These are phyloP conservation scores for Pterocarpus macrocarpus DNA, from an alignment of 306 rosid genomes.

Conservation along the genomic window DNA sequence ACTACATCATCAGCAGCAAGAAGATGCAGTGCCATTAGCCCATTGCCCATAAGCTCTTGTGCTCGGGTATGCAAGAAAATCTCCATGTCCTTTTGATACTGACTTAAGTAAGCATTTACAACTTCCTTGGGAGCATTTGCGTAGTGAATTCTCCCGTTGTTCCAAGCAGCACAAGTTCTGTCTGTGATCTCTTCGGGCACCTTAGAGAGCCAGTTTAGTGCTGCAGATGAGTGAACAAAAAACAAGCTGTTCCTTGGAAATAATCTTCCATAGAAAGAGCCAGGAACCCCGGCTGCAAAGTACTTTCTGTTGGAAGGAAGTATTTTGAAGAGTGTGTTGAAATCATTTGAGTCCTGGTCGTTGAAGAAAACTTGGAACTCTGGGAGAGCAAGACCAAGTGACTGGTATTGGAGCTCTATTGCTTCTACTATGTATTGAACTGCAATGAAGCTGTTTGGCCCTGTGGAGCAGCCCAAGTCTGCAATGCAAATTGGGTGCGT, in stretches of 20 bases:
- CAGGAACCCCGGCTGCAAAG: slow-evolving; percentile 49
- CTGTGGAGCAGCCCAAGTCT: slow-evolving; percentile 52
- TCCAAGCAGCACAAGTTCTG: slow-evolving; percentile 47
- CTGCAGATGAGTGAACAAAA: slow-evolving; percentile 41
- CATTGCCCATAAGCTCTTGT: slow-evolving; percentile 48
- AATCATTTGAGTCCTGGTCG: slow-evolving; percentile 49
- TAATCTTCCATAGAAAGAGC: slow-evolving; percentile 49
- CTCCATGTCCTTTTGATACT: slow-evolving; percentile 43
- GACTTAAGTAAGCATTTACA: slow-evolving; percentile 43
- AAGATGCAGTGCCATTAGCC: slow-evolving; percentile 45
- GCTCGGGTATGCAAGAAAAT: slow-evolving; percentile 43
- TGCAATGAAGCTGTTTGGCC: slow-evolving; percentile 45
- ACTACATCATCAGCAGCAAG: slow-evolving; percentile 8
- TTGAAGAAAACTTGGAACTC: slow-evolving; percentile 45
- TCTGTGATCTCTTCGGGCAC: slow-evolving; percentile 43
- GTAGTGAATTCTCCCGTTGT: slow-evolving; percentile 48
- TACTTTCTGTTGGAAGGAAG: slow-evolving; percentile 38
- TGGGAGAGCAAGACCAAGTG: not conserved
- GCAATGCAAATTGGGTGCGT: slow-evolving; percentile 36
- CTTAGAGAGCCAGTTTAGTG: slow-evolving; percentile 39
- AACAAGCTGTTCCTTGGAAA: slow-evolving; percentile 38
- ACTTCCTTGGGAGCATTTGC: slow-evolving; percentile 47
- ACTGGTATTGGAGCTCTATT: slow-evolving; percentile 19
- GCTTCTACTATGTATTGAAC: slow-evolving; percentile 44
- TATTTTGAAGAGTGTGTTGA: slow-evolving; percentile 52